Evolutionary conservation across 2,329 filamentous ascomycete genomes (phyloP).

Genomic region (Fusarium kyushuense): DNA sequence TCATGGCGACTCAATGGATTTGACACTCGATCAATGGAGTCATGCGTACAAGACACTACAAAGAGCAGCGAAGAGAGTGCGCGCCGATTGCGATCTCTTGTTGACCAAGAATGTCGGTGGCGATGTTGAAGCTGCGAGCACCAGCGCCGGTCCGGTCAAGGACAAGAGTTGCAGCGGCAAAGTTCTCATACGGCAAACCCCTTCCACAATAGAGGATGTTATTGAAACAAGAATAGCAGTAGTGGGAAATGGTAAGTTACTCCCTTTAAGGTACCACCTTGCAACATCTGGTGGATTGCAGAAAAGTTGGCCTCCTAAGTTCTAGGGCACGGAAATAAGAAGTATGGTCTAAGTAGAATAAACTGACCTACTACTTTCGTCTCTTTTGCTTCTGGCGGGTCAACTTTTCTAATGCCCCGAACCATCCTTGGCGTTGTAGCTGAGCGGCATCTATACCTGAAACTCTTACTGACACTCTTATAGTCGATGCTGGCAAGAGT

Average conservation of each 20-base stretch:
- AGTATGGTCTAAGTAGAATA: too few relatives aligned
- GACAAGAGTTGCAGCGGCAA: slow-evolving; percentile 86
- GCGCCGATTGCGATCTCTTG: slow-evolving; percentile 83
- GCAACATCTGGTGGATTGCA: too few relatives aligned
- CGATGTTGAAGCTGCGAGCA: slow-evolving; percentile 75
- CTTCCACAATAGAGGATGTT: slow-evolving; percentile 82
- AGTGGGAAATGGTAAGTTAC: slow-evolving; percentile 82
- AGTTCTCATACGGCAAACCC: slow-evolving; percentile 81
- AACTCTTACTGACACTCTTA: slow-evolving; percentile 26
- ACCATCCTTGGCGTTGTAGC: background rate
- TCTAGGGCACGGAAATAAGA: too few relatives aligned
- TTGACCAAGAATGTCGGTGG: slow-evolving; percentile 93
- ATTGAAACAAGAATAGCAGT: slow-evolving; percentile 97
- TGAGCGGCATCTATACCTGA: background rate
- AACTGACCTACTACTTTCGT: too few relatives aligned
- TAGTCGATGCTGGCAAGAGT: slow-evolving; percentile 95
- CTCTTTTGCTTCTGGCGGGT: too few relatives aligned
- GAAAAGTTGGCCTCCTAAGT: too few relatives aligned
- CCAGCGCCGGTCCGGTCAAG: slow-evolving; percentile 66
- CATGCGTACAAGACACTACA: slow-evolving; percentile 74
- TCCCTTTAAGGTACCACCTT: background rate
- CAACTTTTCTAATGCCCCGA: too few relatives aligned
- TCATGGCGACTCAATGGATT: slow-evolving; percentile 84
- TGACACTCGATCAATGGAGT: slow-evolving; percentile 81
- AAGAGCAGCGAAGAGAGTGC: slow-evolving; percentile 71